These are phyloP conservation scores for Phytopythium mirpurense DNA, from an alignment of 352 stramenopile species.

Conservation along the genomic window DNA sequence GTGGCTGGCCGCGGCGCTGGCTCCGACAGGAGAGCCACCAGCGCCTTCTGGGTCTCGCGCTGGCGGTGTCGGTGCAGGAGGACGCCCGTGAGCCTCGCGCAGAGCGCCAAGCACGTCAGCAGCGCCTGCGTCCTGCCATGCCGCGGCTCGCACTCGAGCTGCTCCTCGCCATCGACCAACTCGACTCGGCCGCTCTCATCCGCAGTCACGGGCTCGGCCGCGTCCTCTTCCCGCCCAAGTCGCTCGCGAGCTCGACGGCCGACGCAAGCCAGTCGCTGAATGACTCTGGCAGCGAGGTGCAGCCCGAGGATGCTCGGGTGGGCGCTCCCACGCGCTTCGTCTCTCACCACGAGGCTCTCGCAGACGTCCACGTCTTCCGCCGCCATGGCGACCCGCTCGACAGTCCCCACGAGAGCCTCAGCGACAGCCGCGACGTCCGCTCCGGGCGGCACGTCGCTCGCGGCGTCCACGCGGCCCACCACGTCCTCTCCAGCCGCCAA, in stretches of 20 bases:
- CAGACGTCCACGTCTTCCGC: not conserved
- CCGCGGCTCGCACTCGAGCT: not conserved
- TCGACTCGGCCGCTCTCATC: not conserved
- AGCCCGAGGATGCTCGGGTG: conserved; percentile 15
- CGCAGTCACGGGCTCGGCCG: not conserved
- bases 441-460: not conserved
- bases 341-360: not conserved
- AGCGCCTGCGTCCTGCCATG: conserved; percentile 9
- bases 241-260: conserved; percentile 6
- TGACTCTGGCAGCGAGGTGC: conserved; percentile 27
- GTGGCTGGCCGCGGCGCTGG: conserved; percentile 4
- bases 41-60: conserved; percentile 29
- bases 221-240: conserved; percentile 8
- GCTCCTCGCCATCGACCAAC: not conserved
- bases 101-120: conserved; percentile 18
- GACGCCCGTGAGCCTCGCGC: conserved; percentile 28
- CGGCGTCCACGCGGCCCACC: too few species aligned
- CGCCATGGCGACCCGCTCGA: not conserved
- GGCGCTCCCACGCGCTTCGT: not conserved
- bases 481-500: too few species aligned
- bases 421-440: not conserved
- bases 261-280: conserved; percentile 20
- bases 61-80: conserved; percentile 26
- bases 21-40: conserved; percentile 32
- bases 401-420: not conserved